phyloP scores from a whole-genome alignment of 257 asterid genomes.

The Salvia hispanica region DNA sequence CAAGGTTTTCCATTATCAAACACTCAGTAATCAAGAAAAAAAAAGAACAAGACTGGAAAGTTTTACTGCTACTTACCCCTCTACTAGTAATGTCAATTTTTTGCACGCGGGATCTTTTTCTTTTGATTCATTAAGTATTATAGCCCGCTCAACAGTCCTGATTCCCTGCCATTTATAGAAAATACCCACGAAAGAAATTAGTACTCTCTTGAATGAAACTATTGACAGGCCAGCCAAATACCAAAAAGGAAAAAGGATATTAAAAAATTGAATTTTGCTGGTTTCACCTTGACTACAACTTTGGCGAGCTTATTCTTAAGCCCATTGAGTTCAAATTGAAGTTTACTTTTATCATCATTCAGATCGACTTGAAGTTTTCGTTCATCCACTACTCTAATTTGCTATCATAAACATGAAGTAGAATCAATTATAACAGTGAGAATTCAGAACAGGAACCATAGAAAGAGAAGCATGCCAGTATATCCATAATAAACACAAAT shows the following conservation, averaged over 20 bases:
- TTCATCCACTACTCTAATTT: constrained; percentile 53
- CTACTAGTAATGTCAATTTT: constrained; percentile 68
- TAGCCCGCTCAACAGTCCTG: constrained; percentile 75
- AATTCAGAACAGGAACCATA: constrained; percentile 16
- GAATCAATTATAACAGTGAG: constrained; percentile 7
- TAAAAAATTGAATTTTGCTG: constrained; percentile 24
- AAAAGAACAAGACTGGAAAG: constrained; percentile 10
- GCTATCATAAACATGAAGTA: constrained; percentile 47
- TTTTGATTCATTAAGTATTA: constrained; percentile 54
- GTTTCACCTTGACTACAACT: constrained; percentile 80
- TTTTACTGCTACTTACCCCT: constrained; percentile 61
- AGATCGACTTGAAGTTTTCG: constrained; percentile 61
- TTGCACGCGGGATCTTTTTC: constrained; percentile 40
- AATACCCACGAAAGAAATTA: not conserved
- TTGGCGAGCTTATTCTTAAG: constrained; percentile 66
- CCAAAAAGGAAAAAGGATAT: constrained; percentile 15
- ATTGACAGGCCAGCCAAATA: constrained; percentile 3
- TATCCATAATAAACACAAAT: constrained; percentile 18
- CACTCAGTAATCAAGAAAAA: not conserved
- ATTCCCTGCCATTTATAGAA: constrained; percentile 65
- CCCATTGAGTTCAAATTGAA: constrained; percentile 69
- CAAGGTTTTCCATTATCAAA: not conserved
- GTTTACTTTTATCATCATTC: constrained; percentile 51
- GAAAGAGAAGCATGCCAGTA: constrained; percentile 14
- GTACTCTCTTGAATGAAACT: constrained; percentile 1